Conservation (phyloP, 192 early-diverging fungal species). For the Irineochytrium annulatum region DNA sequence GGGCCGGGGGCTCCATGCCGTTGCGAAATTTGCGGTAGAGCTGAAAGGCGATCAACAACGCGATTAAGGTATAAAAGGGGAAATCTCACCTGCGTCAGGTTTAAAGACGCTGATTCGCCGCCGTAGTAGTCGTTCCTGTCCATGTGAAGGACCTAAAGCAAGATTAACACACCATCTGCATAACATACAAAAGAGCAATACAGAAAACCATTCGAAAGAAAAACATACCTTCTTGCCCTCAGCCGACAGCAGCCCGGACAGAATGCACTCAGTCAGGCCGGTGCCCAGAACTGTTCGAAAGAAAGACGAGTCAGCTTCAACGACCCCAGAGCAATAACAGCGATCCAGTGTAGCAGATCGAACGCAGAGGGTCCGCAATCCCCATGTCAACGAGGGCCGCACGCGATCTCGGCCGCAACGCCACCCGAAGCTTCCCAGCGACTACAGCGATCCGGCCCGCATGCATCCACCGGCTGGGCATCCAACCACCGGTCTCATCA, state of each 20-base stretch:
- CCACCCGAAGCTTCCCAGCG: no score
- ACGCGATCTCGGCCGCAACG: no score
- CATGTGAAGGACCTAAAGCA: slow-evolving; percentile 56
- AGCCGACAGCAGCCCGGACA: slow-evolving; percentile 59
- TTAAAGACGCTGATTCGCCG: slow-evolving; percentile 90
- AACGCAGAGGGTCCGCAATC: no score
- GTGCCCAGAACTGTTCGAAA: slow-evolving; percentile 66
- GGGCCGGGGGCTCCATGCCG: slow-evolving; percentile 42
- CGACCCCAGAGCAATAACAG: no score
- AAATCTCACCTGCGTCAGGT: slow-evolving; percentile 82
- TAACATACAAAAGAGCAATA: background rate
- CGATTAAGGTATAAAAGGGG: background rate
- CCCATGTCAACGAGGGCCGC: no score
- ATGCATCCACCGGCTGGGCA: no score
- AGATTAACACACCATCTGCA: no score
- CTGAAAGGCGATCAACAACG: slow-evolving; percentile 19
- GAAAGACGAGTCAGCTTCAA: no score
- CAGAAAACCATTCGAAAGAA: background rate
- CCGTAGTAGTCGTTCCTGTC: slow-evolving; percentile 94
- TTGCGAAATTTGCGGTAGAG: slow-evolving; percentile 53
- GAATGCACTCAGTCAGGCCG: slow-evolving; percentile 62
- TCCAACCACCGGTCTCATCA: no score
- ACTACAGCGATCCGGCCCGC: no score
- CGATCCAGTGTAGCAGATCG: no score
- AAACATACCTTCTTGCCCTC: slow-evolving; percentile 53